Evolutionary conservation across 1,284 basidiomycete species (phyloP).

Genomic region (Vanrija sp.): DNA sequence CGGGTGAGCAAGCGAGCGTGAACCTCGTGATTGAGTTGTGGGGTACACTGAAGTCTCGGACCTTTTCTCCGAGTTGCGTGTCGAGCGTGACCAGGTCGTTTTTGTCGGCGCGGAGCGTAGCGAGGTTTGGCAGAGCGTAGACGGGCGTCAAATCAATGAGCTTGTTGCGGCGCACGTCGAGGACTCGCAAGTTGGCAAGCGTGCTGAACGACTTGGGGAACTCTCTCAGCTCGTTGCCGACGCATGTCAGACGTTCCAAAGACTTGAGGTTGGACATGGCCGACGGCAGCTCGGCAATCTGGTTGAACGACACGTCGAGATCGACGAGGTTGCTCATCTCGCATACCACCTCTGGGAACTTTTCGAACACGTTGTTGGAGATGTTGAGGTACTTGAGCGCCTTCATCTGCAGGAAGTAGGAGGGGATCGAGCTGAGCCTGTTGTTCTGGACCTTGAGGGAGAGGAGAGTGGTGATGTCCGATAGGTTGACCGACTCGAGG

Average conservation of each 20-base stretch:
- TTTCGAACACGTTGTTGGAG: constrained; percentile 91
- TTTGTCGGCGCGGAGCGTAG: constrained; percentile 69
- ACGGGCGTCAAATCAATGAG: constrained; percentile 71
- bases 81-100: constrained; percentile 77
- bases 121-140: constrained; percentile 65
- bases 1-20: constrained; percentile 60
- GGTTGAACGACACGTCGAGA: constrained; percentile 94
- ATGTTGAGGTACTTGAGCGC: constrained; percentile 80
- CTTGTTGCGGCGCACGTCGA: constrained; percentile 80
- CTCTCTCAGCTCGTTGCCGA: constrained; percentile 77
- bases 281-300: constrained; percentile 73
- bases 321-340: constrained; percentile 71
- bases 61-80: constrained; percentile 63
- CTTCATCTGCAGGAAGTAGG: constrained; percentile 73
- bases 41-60: constrained; percentile 53
- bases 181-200: constrained; percentile 61
- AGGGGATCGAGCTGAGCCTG: constrained; percentile 78
- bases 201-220: constrained; percentile 67
- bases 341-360: constrained; percentile 73
- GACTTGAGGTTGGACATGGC: constrained; percentile 68
- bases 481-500: constrained; percentile 78
- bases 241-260: constrained; percentile 74
- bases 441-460: constrained; percentile 88
- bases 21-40: constrained; percentile 62
- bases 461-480: constrained; percentile 68